These are phyloP conservation scores for Neofusicoccum laricinum DNA, from an alignment of 2,329 filamentous ascomycete species.

Conservation along the genomic window DNA sequence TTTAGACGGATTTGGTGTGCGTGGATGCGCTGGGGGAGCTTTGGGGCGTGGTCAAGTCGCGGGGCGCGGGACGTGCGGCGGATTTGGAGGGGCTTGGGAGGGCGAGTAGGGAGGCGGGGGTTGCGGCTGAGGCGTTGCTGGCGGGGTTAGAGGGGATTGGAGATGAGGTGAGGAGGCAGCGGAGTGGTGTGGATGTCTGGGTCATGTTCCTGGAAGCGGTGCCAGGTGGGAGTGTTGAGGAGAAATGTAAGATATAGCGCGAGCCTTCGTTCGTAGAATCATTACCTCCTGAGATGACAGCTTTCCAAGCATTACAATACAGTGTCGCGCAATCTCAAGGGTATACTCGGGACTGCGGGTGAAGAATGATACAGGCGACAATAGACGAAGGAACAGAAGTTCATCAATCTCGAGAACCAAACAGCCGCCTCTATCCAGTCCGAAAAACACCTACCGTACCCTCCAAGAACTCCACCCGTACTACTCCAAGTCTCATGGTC, in stretches of 20 bases:
- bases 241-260: neutral
- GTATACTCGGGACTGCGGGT: neutral
- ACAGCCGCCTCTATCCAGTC: too few relatives aligned
- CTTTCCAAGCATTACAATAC: neutral
- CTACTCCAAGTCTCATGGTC: neutral
- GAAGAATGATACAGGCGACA: neutral
- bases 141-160: neutral
- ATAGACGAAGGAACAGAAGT: too few relatives aligned
- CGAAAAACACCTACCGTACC: too few relatives aligned
- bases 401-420: too few relatives aligned
- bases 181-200: neutral
- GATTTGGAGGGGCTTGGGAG: neutral
- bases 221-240: neutral
- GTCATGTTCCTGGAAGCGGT: neutral
- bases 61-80: neutral
- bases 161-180: neutral
- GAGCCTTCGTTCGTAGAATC: neutral
- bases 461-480: neutral
- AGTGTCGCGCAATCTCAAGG: neutral
- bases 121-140: neutral
- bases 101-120: neutral
- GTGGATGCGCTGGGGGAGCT: neutral
- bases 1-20: neutral
- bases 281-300: neutral
- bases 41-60: neutral